A percentile compares a stretch with the other conserved stretches of the same genome.
Evolutionary conservation across 2,329 filamentous ascomycete species (phyloP).

Genomic region (Pestalotiopsis sp.): DNA sequence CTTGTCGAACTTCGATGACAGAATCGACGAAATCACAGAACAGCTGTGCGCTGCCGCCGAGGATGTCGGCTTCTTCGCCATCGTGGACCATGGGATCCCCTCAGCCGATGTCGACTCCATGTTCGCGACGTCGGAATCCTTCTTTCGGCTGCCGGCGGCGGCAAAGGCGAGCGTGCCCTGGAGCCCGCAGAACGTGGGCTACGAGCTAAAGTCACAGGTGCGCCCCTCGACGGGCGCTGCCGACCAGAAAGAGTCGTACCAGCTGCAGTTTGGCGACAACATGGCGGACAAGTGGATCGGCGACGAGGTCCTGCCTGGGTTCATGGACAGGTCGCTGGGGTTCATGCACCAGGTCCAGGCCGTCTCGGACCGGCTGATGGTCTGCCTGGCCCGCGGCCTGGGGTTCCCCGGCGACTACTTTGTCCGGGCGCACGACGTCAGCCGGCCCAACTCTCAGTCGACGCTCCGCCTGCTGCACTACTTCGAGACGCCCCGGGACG

Average conservation of each 20-base stretch:
- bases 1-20: conserved; percentile 48
- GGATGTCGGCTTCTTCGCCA: conserved; percentile 57
- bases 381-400: conserved; percentile 56
- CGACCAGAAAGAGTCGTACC: conserved; percentile 61
- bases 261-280: conserved; percentile 59
- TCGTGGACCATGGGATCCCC: conserved; percentile 54
- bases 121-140: conserved; percentile 42
- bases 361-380: conserved; percentile 56
- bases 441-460: conserved; percentile 50
- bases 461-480: conserved; percentile 59
- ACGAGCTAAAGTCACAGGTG: conserved; percentile 59
- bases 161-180: conserved; percentile 55
- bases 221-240: conserved; percentile 57
- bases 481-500: conserved; percentile 41
- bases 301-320: conserved; percentile 47
- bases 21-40: conserved; percentile 52
- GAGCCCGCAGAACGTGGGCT: conserved; percentile 56
- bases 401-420: conserved; percentile 58
- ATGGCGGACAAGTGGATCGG: conserved; percentile 53
- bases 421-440: conserved; percentile 48
- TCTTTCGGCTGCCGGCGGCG: conserved; percentile 52
- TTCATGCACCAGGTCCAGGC: conserved; percentile 51
- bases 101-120: conserved; percentile 47
- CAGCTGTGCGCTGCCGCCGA: conserved; percentile 55
- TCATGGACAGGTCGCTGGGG: conserved; percentile 39